Evolutionary conservation across 169 alveolate genomes (phyloP).

Genomic region (Plasmodium chabaudi): DNA sequence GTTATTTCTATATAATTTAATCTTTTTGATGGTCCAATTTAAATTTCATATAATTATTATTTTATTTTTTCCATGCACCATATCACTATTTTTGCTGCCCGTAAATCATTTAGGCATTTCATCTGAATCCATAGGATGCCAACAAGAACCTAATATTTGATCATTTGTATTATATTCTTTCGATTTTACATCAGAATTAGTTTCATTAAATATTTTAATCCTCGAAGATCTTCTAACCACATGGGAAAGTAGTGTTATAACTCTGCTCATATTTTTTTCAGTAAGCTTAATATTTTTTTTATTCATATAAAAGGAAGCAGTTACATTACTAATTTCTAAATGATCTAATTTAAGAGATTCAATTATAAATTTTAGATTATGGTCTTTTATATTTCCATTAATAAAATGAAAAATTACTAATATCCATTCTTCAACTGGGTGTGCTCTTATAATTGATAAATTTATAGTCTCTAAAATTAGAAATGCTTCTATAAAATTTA

Average conservation of each 20-base stretch:
- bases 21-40: background rate
- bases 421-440: constrained; percentile 70
- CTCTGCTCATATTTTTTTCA: constrained; percentile 29
- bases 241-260: constrained; percentile 31
- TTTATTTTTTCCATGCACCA: background rate
- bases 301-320: constrained; percentile 70
- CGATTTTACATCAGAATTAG: background rate
- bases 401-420: constrained; percentile 65
- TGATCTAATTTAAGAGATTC: constrained; percentile 40
- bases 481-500: constrained; percentile 67
- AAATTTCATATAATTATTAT: no score
- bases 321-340: constrained; percentile 33
- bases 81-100: background rate
- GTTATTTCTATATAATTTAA: background rate
- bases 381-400: constrained; percentile 39
- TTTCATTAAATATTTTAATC: constrained; percentile 23
- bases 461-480: constrained; percentile 49
- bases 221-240: constrained; percentile 55
- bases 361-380: constrained; percentile 30
- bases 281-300: constrained; percentile 40
- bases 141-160: constrained; percentile 64
- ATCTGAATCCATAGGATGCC: constrained; percentile 49
- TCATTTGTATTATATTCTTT: constrained; percentile 24
- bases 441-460: constrained; percentile 25
- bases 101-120: background rate